Conservation (phyloP, 805 yeast genomes). For the Candida rishiriensis region DNA sequence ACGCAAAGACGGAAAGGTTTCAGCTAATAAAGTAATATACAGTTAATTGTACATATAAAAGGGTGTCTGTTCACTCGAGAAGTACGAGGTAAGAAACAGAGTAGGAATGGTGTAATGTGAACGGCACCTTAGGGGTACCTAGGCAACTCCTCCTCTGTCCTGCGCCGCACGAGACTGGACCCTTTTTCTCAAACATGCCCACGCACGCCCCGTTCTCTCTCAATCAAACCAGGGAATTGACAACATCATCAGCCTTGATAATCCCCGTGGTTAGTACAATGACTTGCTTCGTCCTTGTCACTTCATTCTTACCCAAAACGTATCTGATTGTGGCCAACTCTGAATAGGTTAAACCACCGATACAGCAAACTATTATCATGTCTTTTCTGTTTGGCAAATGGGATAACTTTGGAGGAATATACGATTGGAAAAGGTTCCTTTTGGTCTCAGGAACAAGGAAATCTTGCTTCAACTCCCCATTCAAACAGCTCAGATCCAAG, state of each 20-base stretch:
- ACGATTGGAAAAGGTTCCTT: slow-evolving; percentile 21
- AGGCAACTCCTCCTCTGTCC: no score
- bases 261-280: slow-evolving; percentile 42
- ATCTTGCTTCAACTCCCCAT: slow-evolving; percentile 32
- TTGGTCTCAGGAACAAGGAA: slow-evolving; percentile 30
- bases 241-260: slow-evolving; percentile 33
- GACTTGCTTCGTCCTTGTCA: slow-evolving; percentile 31
- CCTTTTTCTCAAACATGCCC: no score
- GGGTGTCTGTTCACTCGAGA: no score
- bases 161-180: no score
- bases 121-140: no score
- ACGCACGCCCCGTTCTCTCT: no score
- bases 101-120: no score
- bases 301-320: slow-evolving; percentile 43
- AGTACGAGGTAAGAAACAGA: no score
- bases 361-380: slow-evolving; percentile 44
- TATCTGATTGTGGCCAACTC: slow-evolving; percentile 71
- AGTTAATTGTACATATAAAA: no score
- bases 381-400: slow-evolving; percentile 20
- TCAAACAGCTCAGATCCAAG: slow-evolving; percentile 37
- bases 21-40: no score
- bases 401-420: slow-evolving; percentile 20
- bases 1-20: no score
- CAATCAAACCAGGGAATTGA: slow-evolving; percentile 15
- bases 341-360: slow-evolving; percentile 86